Percentiles rank a stretch among this genome's conserved stretches.
phyloP scores from a whole-genome alignment of 306 rosid species.

The Glycyrrhiza uralensis region DNA sequence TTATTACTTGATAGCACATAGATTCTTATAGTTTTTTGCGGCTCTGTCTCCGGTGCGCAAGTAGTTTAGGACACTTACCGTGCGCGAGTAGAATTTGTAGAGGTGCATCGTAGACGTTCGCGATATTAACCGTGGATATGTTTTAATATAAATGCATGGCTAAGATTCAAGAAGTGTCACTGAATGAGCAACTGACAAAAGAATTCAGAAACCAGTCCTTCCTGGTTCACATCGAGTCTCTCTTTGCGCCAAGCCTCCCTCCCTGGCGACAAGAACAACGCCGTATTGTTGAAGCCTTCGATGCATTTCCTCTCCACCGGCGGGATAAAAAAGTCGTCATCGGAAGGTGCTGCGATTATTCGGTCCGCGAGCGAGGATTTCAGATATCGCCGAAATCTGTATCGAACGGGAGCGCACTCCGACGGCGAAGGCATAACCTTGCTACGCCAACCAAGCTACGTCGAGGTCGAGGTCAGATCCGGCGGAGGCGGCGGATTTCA shows the following conservation, averaged over 20 bases:
- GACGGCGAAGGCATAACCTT: not conserved
- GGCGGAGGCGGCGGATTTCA: conserved; percentile 26
- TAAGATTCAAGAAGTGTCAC: no score
- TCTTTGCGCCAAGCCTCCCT: conserved; percentile 39
- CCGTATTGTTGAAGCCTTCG: conserved; percentile 36
- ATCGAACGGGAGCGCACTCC: conserved; percentile 11
- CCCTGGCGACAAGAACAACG: conserved; percentile 21
- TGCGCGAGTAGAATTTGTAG: no score
- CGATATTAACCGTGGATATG: no score
- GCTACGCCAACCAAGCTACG: not conserved
- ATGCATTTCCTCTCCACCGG: conserved; percentile 36
- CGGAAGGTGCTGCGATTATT: conserved; percentile 34
- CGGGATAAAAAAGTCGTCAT: conserved; percentile 33
- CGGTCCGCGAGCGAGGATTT: conserved; percentile 11
- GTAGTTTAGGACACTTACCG: no score
- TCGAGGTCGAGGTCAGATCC: conserved; percentile 8
- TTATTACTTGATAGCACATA: no score
- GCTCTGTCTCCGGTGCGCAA: no score
- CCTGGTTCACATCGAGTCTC: conserved; percentile 32
- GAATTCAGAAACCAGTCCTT: conserved; percentile 11
- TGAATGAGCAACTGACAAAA: no score
- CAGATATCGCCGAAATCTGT: not conserved
- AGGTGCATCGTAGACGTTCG: no score
- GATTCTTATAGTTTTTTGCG: no score
- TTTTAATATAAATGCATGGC: no score